Base-by-base conservation (phyloP, 2,329 filamentous ascomycete genomes). In the Tolypocladium ophioglossoides region DNA sequence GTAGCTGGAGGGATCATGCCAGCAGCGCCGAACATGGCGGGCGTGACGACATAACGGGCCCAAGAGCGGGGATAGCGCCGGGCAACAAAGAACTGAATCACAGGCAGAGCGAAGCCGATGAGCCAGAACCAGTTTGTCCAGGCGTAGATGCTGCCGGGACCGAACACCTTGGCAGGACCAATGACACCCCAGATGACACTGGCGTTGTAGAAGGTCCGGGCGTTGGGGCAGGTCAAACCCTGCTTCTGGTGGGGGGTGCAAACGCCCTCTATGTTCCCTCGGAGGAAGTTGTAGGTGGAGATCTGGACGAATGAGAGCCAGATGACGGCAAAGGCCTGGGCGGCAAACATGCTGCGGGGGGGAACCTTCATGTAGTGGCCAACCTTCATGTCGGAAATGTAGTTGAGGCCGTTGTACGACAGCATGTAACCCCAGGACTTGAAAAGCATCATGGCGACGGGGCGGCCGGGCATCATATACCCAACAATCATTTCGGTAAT, bases 171-270 rank as follows among this genome's bases (percentile, higher is more conserved):
- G 39, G 54, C 59, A 2, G 69, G 69, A 1, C 69, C 82, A 54
- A 85, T 81, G 20, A 81, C 72, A 55, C 82, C 82, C 82, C 81
- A 83, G 54, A 83, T 77, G 7, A 83, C 73, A 22, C 78, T 80
- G 30, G 77, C 77, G 27, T 79, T 82, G 69, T 80, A 84, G 63
- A 84, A 84, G 0, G 82, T 79, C 27, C 75, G 75, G 18, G 77
- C 78, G 38, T 74, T 73, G 10, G 82, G 81, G 62, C 81, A 84
- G 24, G 70, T 79, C 60, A 82, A 78, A 51, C 77, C 74, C 60
- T 77, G 74, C 2, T 63, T 34, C 58, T 83, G 78, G 0, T 71
- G 39, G 0, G 62, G 53, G 1, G 70, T 73, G 67, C 82, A 85
- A 32, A 85, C 74, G 7, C 72, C 71, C 1, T 72, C 58, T 55